Evolutionary conservation across 2,329 filamentous ascomycete species (phyloP).

Genomic region (Aspergillus floridensis): DNA sequence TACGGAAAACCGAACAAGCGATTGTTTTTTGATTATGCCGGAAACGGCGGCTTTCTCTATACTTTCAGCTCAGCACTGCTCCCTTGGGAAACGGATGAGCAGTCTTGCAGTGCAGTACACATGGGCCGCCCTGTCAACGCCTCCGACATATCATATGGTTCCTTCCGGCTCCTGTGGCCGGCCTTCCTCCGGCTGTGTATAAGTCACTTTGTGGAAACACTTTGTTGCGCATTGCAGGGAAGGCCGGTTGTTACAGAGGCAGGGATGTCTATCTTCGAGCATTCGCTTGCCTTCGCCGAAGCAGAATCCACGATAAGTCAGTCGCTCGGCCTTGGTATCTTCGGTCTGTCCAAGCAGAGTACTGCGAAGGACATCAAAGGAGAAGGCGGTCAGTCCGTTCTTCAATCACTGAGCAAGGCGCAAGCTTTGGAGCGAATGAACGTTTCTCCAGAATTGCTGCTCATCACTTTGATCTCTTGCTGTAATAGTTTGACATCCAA

Average conservation of each 20-base stretch:
- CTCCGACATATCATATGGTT: conserved; percentile 65
- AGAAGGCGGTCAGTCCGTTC: conserved; percentile 29
- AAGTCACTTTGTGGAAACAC: conserved; percentile 84
- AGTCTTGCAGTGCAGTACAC: conserved; percentile 70
- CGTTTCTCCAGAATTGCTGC: conserved; percentile 80
- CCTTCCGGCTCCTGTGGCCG: conserved; percentile 64
- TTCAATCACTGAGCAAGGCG: conserved; percentile 39
- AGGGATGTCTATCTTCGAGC: conserved; percentile 94
- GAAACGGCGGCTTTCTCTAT: conserved; percentile 69
- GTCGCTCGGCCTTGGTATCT: conserved; percentile 69
- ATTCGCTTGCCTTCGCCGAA: conserved; percentile 92
- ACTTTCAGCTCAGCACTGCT: conserved; percentile 68
- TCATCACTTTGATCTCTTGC: conserved; percentile 82
- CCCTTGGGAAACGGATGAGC: conserved; percentile 68
- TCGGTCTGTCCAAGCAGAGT: conserved; percentile 50
- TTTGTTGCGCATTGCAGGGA: conserved; percentile 85
- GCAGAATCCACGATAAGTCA: conserved; percentile 84
- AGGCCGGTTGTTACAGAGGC: conserved; percentile 77
- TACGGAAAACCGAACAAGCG: conserved; percentile 66
- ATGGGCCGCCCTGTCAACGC: conserved; percentile 63
- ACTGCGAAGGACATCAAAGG: conserved; percentile 46
- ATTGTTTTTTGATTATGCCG: conserved; percentile 67
- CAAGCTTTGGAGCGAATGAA: conserved; percentile 78
- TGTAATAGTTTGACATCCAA: conserved; percentile 88
- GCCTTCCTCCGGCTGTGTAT: conserved; percentile 55